Evolutionary conservation across 2,329 filamentous ascomycete species (phyloP), one percentile per base, ranked within the genome.

Genomic region (Paraconiothyrium sp.): DNA sequence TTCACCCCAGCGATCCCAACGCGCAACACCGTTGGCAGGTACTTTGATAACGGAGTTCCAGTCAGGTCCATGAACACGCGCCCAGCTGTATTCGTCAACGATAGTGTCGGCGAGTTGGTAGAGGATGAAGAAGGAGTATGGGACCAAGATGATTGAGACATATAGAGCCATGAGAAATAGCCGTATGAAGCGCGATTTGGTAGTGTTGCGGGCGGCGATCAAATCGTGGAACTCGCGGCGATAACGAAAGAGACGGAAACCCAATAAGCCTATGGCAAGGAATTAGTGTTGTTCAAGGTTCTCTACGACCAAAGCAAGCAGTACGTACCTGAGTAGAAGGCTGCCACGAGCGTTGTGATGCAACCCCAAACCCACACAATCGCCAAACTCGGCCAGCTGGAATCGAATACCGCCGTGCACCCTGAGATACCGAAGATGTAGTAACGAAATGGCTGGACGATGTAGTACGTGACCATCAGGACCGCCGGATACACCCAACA

Each of bases 181-280:
- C 43, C 89, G 85, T 57, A 89, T 66, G 79, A 91, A 91, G 60
- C 87, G 84, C 1, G 86, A 85, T 55, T 85, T 85, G 57, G 78
- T 89, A 41, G 85, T 82, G 54, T 84, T 84, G 58, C 82, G 82
- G 46, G 83, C 81, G 13, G 79, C 77, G 10, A 91, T 78, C 43
- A 91, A 84, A 20, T 80, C 75, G 30, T 83, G 80, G 67, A 91
- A 88, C 56, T 87, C 83, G 39, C 78, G 79, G 55, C 87, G 84
- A 72, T 91, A 89, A 59, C 81, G 84, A 70, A 82, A 81, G 37
- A 92, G 82, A n/a, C 89, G 88, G 62, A 83, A 78, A 34, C 90
- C 72, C 4, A 90, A 84, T 30, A 90, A 74, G 10, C 80, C 89
- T 90, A 61, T 0, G 46, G 10, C 35, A 3, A 67, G 58, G 14